Evolutionary conservation across 73 alveolate genomes (phyloP).

Genomic region (Tetrahymena thermophila): DNA sequence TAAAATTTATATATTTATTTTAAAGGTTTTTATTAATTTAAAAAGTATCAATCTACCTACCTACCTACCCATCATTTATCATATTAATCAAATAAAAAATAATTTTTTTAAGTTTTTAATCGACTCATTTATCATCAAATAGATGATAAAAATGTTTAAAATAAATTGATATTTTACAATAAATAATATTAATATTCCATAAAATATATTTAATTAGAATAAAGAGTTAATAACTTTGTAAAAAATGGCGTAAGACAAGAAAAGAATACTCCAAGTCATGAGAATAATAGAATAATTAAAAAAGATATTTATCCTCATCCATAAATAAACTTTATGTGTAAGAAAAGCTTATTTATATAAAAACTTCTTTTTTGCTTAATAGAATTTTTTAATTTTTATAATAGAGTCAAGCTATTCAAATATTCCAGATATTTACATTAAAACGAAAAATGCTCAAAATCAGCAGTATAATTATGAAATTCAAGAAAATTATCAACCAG

Average conservation of each 20-base stretch:
- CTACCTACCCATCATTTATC: too few species aligned
- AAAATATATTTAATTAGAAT: background rate
- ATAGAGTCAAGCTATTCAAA: background rate
- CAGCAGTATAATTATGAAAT: background rate
- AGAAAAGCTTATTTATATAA: background rate
- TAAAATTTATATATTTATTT: too few species aligned
- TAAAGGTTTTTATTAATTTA: too few species aligned
- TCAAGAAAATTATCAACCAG: background rate
- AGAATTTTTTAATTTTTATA: background rate
- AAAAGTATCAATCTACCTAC: too few species aligned
- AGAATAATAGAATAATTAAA: background rate
- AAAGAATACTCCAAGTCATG: background rate
- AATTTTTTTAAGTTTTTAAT: too few species aligned
- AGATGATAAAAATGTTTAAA: too few species aligned
- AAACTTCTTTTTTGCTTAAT: background rate
- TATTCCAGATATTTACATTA: background rate
- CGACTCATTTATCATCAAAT: too few species aligned
- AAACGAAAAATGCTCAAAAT: background rate
- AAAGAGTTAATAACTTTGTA: slow-evolving; percentile 28
- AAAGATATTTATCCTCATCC: background rate
- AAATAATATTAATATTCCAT: background rate
- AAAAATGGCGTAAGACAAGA: background rate
- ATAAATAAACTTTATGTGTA: background rate
- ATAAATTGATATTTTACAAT: background rate
- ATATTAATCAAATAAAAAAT: too few species aligned